A percentile compares a stretch with the other conserved stretches of the same genome.
These are phyloP conservation scores for Euphorbia celastroides DNA, from an alignment of 441 rosid species.

Conservation along the genomic window DNA sequence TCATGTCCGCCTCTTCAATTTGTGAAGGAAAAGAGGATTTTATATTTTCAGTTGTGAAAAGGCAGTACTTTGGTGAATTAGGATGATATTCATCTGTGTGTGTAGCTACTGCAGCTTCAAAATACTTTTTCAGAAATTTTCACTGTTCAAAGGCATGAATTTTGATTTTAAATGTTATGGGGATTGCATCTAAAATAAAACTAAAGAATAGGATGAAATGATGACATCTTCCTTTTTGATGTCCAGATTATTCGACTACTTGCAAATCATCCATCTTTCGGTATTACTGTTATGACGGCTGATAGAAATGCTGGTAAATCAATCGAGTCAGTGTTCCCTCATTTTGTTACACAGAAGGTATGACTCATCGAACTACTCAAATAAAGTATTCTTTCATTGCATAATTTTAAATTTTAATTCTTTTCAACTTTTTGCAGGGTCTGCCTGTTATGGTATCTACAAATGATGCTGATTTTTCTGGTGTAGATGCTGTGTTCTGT, in stretches of 20 bases:
- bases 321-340: conserved; percentile 84
- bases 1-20: neutral
- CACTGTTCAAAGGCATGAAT: neutral
- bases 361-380: conserved; percentile 6
- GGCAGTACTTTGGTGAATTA: neutral
- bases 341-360: conserved; percentile 64
- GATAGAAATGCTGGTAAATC: conserved; percentile 97
- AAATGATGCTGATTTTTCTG: conserved; percentile 70
- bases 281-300: conserved; percentile 79
- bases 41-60: neutral
- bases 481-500: conserved; percentile 90
- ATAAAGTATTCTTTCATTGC: neutral
- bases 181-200: neutral
- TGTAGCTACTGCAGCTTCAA: neutral
- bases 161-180: conserved; percentile 1
- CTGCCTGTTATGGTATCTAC: conserved; percentile 68
- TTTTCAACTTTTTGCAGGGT: conserved; percentile 39
- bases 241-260: conserved; percentile 77
- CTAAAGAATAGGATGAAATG: neutral
- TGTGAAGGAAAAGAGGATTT: neutral
- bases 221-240: neutral
- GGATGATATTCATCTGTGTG: too few species aligned
- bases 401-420: too few species aligned
- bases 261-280: conserved; percentile 68
- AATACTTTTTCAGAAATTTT: neutral